phyloP scores from a whole-genome alignment of 768 basidiomycete genomes.

The Pleurotus pulmonarius region DNA sequence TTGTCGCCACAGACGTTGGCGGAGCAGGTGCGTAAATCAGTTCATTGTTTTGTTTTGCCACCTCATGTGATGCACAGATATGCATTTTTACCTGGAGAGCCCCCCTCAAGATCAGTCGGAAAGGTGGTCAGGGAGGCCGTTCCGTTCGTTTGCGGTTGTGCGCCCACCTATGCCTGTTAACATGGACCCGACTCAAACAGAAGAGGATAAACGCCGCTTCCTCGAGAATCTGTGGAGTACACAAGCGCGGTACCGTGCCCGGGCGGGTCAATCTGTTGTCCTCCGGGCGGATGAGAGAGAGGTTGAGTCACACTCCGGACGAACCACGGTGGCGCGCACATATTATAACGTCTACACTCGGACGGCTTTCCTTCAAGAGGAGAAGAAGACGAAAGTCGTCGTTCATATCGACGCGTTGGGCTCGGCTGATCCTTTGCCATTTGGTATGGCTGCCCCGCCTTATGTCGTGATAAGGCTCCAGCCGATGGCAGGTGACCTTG shows the following conservation, averaged over 20 bases:
- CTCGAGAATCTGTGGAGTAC: constrained; percentile 86
- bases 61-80: constrained; percentile 45
- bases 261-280: constrained; percentile 68
- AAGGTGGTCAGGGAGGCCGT: constrained; percentile 83
- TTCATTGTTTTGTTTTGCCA: not conserved
- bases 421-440: constrained; percentile 72
- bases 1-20: constrained; percentile 83
- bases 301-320: constrained; percentile 64
- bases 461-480: constrained; percentile 81
- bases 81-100: constrained; percentile 81
- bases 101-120: constrained; percentile 81
- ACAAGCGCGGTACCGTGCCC: constrained; percentile 78
- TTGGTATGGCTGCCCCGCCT: constrained; percentile 66
- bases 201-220: constrained; percentile 75
- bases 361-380: constrained; percentile 72
- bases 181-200: constrained; percentile 61
- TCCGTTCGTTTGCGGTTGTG: constrained; percentile 76
- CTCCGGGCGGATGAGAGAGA: constrained; percentile 70
- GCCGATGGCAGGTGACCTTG: constrained; percentile 79
- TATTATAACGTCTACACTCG: constrained; percentile 89
- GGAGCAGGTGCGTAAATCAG: constrained; percentile 59
- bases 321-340: constrained; percentile 66
- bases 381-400: constrained; percentile 86
- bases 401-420: constrained; percentile 81
- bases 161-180: constrained; percentile 67